Conservation (phyloP, 129 eudicot species). For the Escallonia rubra region DNA sequence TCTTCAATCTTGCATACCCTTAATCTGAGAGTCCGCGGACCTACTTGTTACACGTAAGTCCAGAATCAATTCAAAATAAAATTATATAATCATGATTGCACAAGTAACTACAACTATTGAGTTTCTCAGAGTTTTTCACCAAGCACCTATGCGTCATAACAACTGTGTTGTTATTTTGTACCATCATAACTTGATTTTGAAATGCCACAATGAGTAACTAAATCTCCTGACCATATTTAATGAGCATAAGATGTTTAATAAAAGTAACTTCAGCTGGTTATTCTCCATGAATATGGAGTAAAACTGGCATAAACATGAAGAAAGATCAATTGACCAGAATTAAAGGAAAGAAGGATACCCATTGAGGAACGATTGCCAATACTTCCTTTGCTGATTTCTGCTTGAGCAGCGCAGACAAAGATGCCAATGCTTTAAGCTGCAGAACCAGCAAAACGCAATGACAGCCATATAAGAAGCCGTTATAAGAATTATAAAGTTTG, state of each 20-base stretch:
- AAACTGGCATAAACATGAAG: background rate
- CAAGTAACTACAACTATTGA: no score
- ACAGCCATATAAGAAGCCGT: background rate
- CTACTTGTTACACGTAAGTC: no score
- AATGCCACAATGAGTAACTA: no score
- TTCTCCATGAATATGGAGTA: background rate
- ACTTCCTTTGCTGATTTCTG: slow-evolving; percentile 75
- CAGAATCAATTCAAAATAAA: no score
- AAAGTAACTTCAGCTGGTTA: background rate
- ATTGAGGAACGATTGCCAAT: slow-evolving; percentile 63
- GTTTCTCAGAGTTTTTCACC: no score
- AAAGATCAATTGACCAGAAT: background rate
- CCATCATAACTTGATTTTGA: no score
- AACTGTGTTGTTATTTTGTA: no score
- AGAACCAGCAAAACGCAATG: slow-evolving; percentile 14
- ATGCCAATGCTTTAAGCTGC: slow-evolving; percentile 83
- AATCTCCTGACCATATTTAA: background rate
- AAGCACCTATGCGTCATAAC: no score
- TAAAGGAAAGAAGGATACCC: slow-evolving; percentile 53
- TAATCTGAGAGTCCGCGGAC: no score
- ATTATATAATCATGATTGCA: no score
- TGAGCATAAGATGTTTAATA: background rate
- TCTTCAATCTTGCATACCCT: no score
- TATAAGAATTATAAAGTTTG: slow-evolving; percentile 3
- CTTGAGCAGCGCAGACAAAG: slow-evolving; percentile 61